Evolutionary conservation across 2,329 filamentous ascomycete genomes (phyloP).

Genomic region (Eutypella sp.): DNA sequence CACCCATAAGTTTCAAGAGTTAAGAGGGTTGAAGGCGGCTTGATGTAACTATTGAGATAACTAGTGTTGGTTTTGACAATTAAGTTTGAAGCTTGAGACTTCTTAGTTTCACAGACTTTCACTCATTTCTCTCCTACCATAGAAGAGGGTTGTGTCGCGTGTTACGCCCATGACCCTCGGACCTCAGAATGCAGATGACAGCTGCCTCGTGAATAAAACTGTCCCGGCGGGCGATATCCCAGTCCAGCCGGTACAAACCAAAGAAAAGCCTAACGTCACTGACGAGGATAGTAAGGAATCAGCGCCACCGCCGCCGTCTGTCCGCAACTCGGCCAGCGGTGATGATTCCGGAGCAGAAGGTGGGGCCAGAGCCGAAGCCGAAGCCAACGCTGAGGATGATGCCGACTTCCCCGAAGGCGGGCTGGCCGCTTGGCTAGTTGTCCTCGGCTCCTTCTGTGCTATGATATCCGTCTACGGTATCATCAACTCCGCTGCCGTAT

Average conservation of each 20-base stretch:
- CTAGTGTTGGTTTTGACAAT: too few species aligned
- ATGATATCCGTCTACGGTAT: conserved; percentile 67
- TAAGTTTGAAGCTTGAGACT: not conserved
- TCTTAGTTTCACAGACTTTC: not conserved
- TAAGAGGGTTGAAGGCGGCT: not conserved
- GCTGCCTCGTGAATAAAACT: conserved; percentile 25
- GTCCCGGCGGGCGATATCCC: conserved; percentile 17
- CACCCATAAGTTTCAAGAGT: not conserved
- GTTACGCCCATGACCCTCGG: conserved; percentile 13
- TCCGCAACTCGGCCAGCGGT: not conserved
- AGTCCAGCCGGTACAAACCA: conserved; percentile 14
- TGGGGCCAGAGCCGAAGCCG: not conserved
- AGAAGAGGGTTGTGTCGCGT: not conserved
- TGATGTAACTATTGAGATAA: not conserved
- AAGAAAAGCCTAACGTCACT: too few species aligned
- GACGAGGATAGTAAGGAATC: conserved; percentile 1
- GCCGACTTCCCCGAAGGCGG: conserved; percentile 68
- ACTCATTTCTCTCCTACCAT: not conserved
- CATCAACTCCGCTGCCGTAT: conserved; percentile 70
- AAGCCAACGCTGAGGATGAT: conserved; percentile 10
- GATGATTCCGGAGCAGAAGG: not conserved
- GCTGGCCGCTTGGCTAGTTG: conserved; percentile 65
- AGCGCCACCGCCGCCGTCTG: not conserved
- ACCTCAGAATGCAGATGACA: conserved; percentile 23
- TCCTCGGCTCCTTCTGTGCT: conserved; percentile 70